Conservation (phyloP, 805 yeast species). For the Lipomyces chichibuensis region DNA sequence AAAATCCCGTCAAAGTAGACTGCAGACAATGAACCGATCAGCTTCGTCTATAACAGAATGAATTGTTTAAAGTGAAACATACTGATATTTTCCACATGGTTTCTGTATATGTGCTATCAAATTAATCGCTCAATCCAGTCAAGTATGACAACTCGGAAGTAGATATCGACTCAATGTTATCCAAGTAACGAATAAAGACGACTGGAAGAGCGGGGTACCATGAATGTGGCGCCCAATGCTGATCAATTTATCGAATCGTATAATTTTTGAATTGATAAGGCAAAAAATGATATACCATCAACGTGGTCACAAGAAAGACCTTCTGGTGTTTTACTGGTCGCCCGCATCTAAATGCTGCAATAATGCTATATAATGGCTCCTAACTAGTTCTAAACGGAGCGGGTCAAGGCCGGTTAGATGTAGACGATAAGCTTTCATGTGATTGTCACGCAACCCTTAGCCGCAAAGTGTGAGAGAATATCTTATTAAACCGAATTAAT, state of each 20-base stretch:
- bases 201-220: slow-evolving; percentile 3
- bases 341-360: neutral
- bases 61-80: neutral
- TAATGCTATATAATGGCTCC: neutral
- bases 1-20: slow-evolving; percentile 5
- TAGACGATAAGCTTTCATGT: neutral
- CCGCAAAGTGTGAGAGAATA: neutral
- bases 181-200: neutral
- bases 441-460: neutral
- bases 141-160: neutral
- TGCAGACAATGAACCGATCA: neutral
- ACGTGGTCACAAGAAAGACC: neutral
- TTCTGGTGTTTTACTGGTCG: neutral
- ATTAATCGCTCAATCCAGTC: neutral
- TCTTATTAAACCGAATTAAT: no score
- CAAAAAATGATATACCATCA: neutral
- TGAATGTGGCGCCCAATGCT: neutral
- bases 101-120: neutral
- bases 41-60: neutral
- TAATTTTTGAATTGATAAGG: neutral
- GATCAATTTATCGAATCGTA: neutral
- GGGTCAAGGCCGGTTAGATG: neutral
- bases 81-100: slow-evolving; percentile 2
- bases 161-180: neutral
- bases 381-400: neutral